phyloP scores from a whole-genome alignment of 495 filamentous ascomycete genomes.

The Aspergillus egyptiacus region DNA sequence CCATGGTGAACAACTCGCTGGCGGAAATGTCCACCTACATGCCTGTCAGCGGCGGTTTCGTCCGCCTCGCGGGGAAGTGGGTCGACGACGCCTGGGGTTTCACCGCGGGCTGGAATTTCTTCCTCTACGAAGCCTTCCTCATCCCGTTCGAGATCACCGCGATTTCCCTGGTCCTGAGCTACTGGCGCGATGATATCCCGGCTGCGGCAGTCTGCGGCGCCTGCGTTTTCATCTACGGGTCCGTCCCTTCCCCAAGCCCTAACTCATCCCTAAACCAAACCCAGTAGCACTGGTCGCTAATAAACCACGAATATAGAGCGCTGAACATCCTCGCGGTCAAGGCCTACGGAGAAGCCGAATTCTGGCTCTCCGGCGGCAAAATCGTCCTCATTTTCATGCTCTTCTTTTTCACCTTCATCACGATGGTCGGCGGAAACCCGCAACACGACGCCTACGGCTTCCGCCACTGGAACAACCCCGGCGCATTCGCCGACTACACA shows the following conservation, averaged over 20 bases:
- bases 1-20: conserved; percentile 30
- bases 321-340: conserved; percentile 44
- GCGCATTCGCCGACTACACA: conserved; percentile 43
- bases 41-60: conserved; percentile 52
- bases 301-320: conserved; percentile 2
- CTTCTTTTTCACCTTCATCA: conserved; percentile 29
- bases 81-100: conserved; percentile 50
- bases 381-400: conserved; percentile 61
- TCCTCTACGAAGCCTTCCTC: conserved; percentile 57
- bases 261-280: too few species aligned
- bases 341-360: conserved; percentile 62
- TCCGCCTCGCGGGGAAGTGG: conserved; percentile 41
- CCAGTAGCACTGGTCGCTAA: neutral
- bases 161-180: conserved; percentile 61
- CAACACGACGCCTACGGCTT: conserved; percentile 65
- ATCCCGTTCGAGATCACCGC: conserved; percentile 71
- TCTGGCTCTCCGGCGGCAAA: conserved; percentile 64
- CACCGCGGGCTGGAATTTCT: conserved; percentile 54
- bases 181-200: conserved; percentile 61
- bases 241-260: neutral
- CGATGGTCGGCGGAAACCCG: conserved; percentile 71
- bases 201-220: conserved; percentile 51
- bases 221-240: conserved; percentile 42
- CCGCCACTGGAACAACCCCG: conserved; percentile 42
- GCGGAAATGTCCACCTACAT: conserved; percentile 44